Evolutionary conservation across 179 eudicot genomes (phyloP), one percentile per base, ranked within the genome.

Genomic region (Silene vulgaris): DNA sequence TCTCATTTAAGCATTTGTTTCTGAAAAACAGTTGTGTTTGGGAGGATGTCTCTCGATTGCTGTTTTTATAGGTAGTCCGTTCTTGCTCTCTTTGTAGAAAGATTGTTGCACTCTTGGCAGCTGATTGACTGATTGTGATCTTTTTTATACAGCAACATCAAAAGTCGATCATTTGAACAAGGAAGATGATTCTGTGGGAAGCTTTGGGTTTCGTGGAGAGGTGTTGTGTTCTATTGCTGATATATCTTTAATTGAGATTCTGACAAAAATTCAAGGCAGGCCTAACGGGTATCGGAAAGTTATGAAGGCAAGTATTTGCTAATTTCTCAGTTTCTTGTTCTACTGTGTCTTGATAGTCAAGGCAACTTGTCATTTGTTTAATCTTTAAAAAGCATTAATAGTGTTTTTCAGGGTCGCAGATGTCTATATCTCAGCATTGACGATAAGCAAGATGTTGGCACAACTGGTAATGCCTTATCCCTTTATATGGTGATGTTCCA

Each of bases 141-240:
- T 54, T 57, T 68, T 63, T 12, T 83, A 59, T 83, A 79, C 85
- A 93, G 99, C 90, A 72, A 89, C 99, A 65, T 96, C 98, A 75
- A 96, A 90, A 76, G 30, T 74, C 74, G 83, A 76, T 59, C 76
- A 78, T 74, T 56, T 78, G 77, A 78, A 71, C 72, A 82, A 75
- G 71, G 57, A 77, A 56, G 82, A 84, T 80, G 65, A 76, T 80
- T 78, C 63, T 73, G 62, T 56, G 17, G 82, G 76, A 79, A 85
- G 81, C 90, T 90, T 88, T 81, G 98, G 97, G 50, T 89, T 83
- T 64, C 90, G 89, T n/a, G 99, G 99, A 83, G 99, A 93, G 86
- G 89, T 89, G 62, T 76, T 96, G 77, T 83, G 97, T 78, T 96
- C 99, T 74, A 89, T 96, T 81, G 88, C 99, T 80, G 90, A 89